Evolutionary conservation across 2,329 filamentous ascomycete genomes (phyloP).

Genomic region (Didymella pinodella): DNA sequence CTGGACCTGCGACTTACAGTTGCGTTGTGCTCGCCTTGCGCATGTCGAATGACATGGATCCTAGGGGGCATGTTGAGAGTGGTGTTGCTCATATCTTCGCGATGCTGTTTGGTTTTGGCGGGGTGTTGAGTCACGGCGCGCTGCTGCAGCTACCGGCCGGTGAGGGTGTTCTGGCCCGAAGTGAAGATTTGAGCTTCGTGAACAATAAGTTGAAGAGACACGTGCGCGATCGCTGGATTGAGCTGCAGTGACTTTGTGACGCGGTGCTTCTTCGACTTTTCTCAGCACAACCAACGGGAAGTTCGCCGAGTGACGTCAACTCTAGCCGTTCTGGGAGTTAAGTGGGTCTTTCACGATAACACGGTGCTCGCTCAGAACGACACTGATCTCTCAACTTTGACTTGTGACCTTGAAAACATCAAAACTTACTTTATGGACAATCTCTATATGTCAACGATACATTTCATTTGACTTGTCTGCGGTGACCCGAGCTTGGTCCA

Average conservation of each 20-base stretch:
- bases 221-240: not conserved
- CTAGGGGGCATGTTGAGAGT: slow-evolving; percentile 35
- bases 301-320: slow-evolving; percentile 17
- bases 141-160: not conserved
- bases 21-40: slow-evolving; percentile 77
- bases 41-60: slow-evolving; percentile 70
- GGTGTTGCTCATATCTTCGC: slow-evolving; percentile 5
- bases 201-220: not conserved
- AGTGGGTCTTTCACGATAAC: slow-evolving; percentile 23
- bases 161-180: not conserved
- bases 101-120: slow-evolving; percentile 7
- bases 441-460: no score
- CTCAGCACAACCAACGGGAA: not conserved
- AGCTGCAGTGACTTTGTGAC: not conserved
- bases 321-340: not conserved
- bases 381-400: no score
- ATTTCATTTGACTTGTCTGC: no score
- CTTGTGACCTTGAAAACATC: no score
- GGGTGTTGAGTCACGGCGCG: slow-evolving; percentile 13
- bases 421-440: no score
- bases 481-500: no score
- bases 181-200: not conserved
- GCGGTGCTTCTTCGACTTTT: slow-evolving; percentile 14
- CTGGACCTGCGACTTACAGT: slow-evolving; percentile 30
- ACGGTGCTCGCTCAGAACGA: not conserved